Evolutionary conservation across 1,284 basidiomycete species (phyloP).

Genomic region (Leccinum subrobustum): DNA sequence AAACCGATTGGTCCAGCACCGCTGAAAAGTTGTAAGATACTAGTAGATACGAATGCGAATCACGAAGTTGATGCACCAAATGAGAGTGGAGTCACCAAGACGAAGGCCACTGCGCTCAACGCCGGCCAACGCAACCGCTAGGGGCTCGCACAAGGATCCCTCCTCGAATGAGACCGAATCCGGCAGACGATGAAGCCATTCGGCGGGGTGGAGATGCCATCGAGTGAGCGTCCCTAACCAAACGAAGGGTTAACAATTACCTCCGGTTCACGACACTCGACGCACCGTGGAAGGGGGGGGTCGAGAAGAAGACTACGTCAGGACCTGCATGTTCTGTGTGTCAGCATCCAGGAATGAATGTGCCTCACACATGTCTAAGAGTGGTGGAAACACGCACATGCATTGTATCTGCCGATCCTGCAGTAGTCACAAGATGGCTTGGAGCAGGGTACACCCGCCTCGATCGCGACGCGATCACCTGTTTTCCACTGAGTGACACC

Average conservation of each 20-base stretch:
- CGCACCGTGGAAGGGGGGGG: constrained; percentile 59
- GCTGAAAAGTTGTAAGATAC: constrained; percentile 32
- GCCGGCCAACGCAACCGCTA: constrained; percentile 61
- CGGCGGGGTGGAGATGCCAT: constrained; percentile 62
- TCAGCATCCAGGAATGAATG: constrained; percentile 5
- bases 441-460: constrained; percentile 62
- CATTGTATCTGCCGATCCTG: constrained; percentile 59
- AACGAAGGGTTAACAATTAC: constrained; percentile 1
- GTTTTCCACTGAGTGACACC: constrained; percentile 61
- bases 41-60: neutral
- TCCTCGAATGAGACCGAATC: constrained; percentile 61
- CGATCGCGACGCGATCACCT: constrained; percentile 60
- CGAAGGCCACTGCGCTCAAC: constrained; percentile 59
- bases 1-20: constrained; percentile 88
- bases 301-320: constrained; percentile 65
- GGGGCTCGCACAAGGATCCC: constrained; percentile 60
- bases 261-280: neutral
- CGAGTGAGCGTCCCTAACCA: constrained; percentile 53
- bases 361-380: neutral
- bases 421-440: constrained; percentile 57
- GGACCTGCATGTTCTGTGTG: constrained; percentile 35
- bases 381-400: constrained; percentile 35
- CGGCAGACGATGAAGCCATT: constrained; percentile 62
- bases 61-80: constrained; percentile 43
- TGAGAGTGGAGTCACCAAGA: constrained; percentile 56